phyloP scores from a whole-genome alignment of 768 basidiomycete species.

The Auricularia sp. region DNA sequence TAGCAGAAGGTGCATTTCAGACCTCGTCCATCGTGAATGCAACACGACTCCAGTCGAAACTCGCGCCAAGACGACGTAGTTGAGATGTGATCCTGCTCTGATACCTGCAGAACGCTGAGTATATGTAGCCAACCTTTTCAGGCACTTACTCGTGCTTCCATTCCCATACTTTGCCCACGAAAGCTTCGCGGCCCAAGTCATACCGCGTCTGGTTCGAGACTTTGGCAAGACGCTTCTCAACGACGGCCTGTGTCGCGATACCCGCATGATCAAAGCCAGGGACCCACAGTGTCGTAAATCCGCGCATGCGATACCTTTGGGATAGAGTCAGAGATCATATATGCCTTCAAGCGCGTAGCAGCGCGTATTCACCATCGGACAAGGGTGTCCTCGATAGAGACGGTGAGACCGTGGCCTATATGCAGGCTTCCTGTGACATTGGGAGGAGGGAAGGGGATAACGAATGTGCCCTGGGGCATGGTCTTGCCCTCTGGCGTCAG shows the following conservation, averaged over 20 bases:
- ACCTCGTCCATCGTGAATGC: slow-evolving; percentile 96
- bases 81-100: slow-evolving; percentile 89
- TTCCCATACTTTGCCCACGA: slow-evolving; percentile 82
- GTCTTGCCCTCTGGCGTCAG: slow-evolving; percentile 45
- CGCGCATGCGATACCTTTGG: slow-evolving; percentile 88
- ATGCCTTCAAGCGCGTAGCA: slow-evolving; percentile 17
- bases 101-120: slow-evolving; percentile 44
- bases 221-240: slow-evolving; percentile 88
- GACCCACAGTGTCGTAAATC: slow-evolving; percentile 78
- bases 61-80: slow-evolving; percentile 78
- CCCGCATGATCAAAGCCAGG: slow-evolving; percentile 99
- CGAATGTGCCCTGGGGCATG: slow-evolving; percentile 61
- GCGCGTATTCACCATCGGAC: slow-evolving; percentile 63
- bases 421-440: slow-evolving; percentile 95
- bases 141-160: slow-evolving; percentile 90
- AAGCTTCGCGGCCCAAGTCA: slow-evolving; percentile 89
- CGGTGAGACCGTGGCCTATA: slow-evolving; percentile 89
- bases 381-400: slow-evolving; percentile 82
- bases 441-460: slow-evolving; percentile 86
- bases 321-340: background rate
- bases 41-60: slow-evolving; percentile 88
- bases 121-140: background rate
- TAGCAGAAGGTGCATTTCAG: slow-evolving; percentile 12
- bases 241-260: slow-evolving; percentile 95
- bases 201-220: slow-evolving; percentile 72